phyloP scores from a whole-genome alignment of 2,329 filamentous ascomycete species.

The Fusarium annulatum region DNA sequence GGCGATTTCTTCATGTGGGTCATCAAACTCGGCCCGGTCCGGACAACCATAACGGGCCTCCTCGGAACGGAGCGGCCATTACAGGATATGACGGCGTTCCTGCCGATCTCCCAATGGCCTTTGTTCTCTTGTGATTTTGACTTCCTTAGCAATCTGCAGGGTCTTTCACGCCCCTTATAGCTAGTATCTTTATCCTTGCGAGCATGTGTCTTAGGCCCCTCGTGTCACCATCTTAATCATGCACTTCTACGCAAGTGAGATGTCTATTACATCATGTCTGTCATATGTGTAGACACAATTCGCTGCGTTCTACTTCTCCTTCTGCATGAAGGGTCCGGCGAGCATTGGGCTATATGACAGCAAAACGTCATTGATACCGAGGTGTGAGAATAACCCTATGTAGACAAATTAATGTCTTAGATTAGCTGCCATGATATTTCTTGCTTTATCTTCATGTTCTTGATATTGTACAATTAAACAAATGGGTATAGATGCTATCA shows the following conservation, averaged over 20 bases:
- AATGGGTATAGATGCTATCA: slow-evolving; percentile 40
- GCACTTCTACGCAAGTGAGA: background rate
- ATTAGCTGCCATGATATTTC: background rate
- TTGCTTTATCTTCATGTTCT: slow-evolving; percentile 15
- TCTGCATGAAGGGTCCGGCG: background rate
- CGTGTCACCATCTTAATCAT: background rate
- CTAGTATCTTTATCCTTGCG: slow-evolving; percentile 2
- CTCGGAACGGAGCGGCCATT: slow-evolving; percentile 21
- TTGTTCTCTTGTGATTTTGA: slow-evolving; percentile 3
- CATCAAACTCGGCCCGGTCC: slow-evolving; percentile 40
- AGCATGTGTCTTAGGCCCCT: background rate
- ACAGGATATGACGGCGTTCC: slow-evolving; percentile 20
- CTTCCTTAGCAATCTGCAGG: slow-evolving; percentile 32
- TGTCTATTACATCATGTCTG: slow-evolving; percentile 11
- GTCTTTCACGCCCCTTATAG: slow-evolving; percentile 9
- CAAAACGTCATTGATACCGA: background rate
- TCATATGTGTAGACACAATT: background rate
- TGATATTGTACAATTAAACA: slow-evolving; percentile 27
- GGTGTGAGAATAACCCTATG: background rate
- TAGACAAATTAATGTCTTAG: background rate
- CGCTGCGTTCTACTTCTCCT: background rate
- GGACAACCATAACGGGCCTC: slow-evolving; percentile 29
- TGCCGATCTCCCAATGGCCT: slow-evolving; percentile 23
- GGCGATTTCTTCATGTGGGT: slow-evolving; percentile 29
- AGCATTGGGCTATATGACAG: background rate